Conservation (phyloP, 2,329 filamentous ascomycete genomes). For the Colletotrichum somersetense region DNA sequence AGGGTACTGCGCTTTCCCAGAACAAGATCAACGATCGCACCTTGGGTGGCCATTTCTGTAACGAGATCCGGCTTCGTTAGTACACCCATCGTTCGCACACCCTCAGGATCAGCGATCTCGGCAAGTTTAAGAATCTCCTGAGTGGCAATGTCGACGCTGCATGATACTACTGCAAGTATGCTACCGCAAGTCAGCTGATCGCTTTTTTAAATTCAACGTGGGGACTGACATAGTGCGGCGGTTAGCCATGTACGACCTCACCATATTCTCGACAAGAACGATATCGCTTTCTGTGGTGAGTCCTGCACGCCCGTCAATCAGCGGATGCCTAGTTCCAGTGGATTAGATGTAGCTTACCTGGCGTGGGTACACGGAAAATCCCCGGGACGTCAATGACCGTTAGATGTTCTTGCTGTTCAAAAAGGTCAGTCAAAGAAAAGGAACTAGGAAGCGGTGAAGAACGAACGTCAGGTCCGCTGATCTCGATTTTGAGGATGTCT, state of each 20-base stretch:
- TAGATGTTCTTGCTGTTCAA: slow-evolving; percentile 56
- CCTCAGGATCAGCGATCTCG: slow-evolving; percentile 53
- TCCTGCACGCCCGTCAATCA: slow-evolving; percentile 45
- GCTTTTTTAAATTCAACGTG: no score
- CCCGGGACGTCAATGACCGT: slow-evolving; percentile 68
- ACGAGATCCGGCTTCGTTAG: slow-evolving; percentile 73
- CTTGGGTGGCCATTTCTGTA: slow-evolving; percentile 54
- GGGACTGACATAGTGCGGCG: slow-evolving; percentile 56
- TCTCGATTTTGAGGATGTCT: background rate
- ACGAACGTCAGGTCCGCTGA: slow-evolving; percentile 54
- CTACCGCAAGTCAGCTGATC: background rate
- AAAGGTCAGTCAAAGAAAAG: slow-evolving; percentile 44
- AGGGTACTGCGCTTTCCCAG: slow-evolving; percentile 56
- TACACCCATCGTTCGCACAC: slow-evolving; percentile 59
- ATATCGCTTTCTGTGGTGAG: slow-evolving; percentile 61
- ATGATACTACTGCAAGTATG: slow-evolving; percentile 60
- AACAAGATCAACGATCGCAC: slow-evolving; percentile 57
- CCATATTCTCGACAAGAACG: slow-evolving; percentile 59
- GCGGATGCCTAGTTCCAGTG: slow-evolving; percentile 16
- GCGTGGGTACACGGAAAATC: slow-evolving; percentile 55
- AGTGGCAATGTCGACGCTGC: slow-evolving; percentile 55
- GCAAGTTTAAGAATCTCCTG: slow-evolving; percentile 56
- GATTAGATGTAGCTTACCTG: slow-evolving; percentile 42
- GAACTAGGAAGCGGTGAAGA: background rate
- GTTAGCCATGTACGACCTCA: slow-evolving; percentile 59